phyloP scores from a whole-genome alignment of 1,139 yeast species.

The Taphrina deformans region DNA sequence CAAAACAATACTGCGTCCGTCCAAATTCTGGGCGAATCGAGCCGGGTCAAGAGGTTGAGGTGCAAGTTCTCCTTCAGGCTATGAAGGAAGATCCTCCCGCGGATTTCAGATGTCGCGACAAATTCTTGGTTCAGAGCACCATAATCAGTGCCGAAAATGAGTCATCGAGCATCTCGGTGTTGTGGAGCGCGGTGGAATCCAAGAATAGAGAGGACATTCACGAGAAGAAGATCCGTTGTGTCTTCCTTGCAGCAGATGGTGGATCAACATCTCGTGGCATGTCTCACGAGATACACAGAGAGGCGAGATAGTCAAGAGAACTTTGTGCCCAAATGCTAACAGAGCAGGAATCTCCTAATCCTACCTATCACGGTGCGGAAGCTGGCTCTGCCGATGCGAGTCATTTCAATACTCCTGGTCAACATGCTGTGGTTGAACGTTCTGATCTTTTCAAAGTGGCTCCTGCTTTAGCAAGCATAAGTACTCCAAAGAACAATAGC shows the following conservation, averaged over 20 bases:
- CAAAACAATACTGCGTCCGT: constrained; percentile 56
- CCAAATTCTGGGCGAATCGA: constrained; percentile 37
- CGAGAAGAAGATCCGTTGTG: constrained; percentile 78
- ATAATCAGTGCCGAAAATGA: constrained; percentile 54
- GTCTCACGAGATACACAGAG: constrained; percentile 6
- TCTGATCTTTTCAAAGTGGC: constrained; percentile 9
- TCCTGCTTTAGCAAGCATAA: constrained; percentile 1
- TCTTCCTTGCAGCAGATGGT: constrained; percentile 49
- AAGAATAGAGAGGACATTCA: constrained; percentile 60
- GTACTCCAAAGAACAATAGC: not conserved
- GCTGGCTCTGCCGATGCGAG: constrained; percentile 37
- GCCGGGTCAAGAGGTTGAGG: constrained; percentile 37
- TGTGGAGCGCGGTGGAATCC: constrained; percentile 70
- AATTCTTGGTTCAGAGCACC: constrained; percentile 82
- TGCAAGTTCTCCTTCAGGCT: constrained; percentile 70
- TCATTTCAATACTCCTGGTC: not conserved
- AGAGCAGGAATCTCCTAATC: constrained; percentile 15
- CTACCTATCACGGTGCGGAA: constrained; percentile 34
- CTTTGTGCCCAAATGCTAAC: not conserved
- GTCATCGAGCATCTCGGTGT: constrained; percentile 34
- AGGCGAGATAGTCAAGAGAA: not conserved
- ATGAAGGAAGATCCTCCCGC: constrained; percentile 70
- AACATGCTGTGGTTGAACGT: not conserved
- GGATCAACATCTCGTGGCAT: constrained; percentile 6
- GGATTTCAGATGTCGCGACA: constrained; percentile 81